Base-by-base conservation (phyloP, 148 eudicot genomes). In the Agrostemma githago region DNA sequence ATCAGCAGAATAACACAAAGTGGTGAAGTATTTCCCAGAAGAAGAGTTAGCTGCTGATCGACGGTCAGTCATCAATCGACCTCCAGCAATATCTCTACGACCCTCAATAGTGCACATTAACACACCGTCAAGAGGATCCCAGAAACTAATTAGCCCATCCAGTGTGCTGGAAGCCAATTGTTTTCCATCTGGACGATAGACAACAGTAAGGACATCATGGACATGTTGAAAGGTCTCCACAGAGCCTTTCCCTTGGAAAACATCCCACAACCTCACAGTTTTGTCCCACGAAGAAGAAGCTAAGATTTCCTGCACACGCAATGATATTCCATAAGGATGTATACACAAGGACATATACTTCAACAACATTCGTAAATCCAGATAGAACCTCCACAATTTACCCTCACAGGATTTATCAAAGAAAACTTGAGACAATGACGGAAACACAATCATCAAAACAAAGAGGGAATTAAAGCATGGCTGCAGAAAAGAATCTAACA, bases 281-380 rank as follows among this genome's bases (percentile, higher is more conserved):
- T 83, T 95, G 85, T 92, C 97, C 97, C 97, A 95, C 20, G 99
- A 95, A 66, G 99, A 95, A 68, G 99, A 95, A 70, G 99, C 93
- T 79, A 95, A 80, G 62, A 87, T 85, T 43, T 96, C 88, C 99
- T 95, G 75, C 76, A 80, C 41, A 3, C 60, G 46, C 43, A 58
- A 42, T 12, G 17, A 53, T 16, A 19, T 43, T 67, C 20, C 12
- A 67, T 44, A 6, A 43, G 71, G 12, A 43, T 67, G 34, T 38
- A 65, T 4, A 16, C 9, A 51, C 9, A 66, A 70, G 38, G 17
- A 40, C 19, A 60, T 68, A 8, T 42, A 59, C 43, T 54, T 71
- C 38, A n/a, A 16, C 37, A 40, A 62, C 42, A 43, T 14, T 59
- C 20, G 26, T 5, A 1, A 6, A 26, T 43, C 6, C 62, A 17